Evolutionary conservation across 1,284 basidiomycete genomes (phyloP), one percentile per base, ranked within the genome.

Genomic region (Uromyces viciae-fabae): DNA sequence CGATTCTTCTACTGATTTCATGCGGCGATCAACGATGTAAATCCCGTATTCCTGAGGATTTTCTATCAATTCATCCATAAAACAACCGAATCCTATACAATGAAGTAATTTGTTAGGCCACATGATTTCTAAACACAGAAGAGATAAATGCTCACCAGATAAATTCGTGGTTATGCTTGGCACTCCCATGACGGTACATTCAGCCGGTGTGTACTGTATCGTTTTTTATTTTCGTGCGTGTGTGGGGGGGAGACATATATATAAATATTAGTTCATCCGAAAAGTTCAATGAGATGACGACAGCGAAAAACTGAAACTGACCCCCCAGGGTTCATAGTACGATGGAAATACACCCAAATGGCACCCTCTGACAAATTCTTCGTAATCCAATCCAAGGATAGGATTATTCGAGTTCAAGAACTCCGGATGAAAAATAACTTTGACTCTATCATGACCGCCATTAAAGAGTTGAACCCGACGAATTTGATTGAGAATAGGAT

Each of bases 21-120:
- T 90, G 69, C 95, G 91, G 72, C 96, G 90, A 86, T 98, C 95
- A 84, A 98, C 91, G 86, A 98, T 98, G 88, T 98, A 98, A 84
- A 87, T 87, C 36, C 86, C 86, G 84, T 89, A 89, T 85, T 90
- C 89, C 82, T 88, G 85, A 60, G 84, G 84, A 82, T 86, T 91
- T 84, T 99, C 96, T 84, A 99, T 95, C n/a, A 97, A 89, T 86
- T 99, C 96, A 87, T 97, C 94, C 93, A 98, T 96, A 88, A 97
- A 98, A 87, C 94, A 98, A 33, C 77, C 77, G 64, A 79, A 79
- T 42, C 77, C 77, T 79, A 52, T 17, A 56, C 38, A n/a, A n/a
- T n/a, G n/a, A n/a, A 52, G 7, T 36, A 73, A 43, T 28, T 64
- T 5, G 14, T 38, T 15, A 19, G 38, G 58, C 58, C 31, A n/a